Conservation (phyloP, 208 protist species). For the Crithidia expoeki region DNA sequence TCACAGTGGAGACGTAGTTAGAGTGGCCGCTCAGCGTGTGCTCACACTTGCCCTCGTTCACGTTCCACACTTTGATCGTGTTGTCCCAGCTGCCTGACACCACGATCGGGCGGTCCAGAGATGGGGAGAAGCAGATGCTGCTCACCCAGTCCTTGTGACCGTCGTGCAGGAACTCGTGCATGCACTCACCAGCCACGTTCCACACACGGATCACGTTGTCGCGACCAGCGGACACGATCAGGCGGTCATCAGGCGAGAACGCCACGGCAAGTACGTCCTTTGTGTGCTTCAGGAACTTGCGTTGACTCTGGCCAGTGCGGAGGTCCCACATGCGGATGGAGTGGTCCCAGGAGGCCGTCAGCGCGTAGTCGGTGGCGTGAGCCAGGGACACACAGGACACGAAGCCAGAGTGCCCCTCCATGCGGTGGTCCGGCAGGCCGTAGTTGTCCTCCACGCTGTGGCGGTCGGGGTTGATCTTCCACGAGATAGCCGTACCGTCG, state of each 20-base stretch:
- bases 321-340: constrained; percentile 99
- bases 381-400: constrained; percentile 98
- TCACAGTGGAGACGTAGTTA: constrained; percentile 98
- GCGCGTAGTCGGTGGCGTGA: constrained; percentile 95
- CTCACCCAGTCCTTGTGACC: constrained; percentile 99
- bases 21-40: constrained; percentile 97
- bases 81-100: constrained; percentile 99
- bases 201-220: constrained; percentile 98
- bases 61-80: constrained; percentile 98
- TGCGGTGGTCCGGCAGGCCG: constrained; percentile 69
- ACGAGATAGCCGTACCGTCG: constrained; percentile 98
- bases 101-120: constrained; percentile 91
- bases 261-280: constrained; percentile 99
- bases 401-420: constrained; percentile 95
- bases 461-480: constrained; percentile 91
- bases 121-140: constrained; percentile 98
- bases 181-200: constrained; percentile 99
- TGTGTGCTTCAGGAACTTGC: constrained; percentile 97
- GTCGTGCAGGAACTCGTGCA: constrained; percentile 95
- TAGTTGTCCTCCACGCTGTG: constrained; percentile 78
- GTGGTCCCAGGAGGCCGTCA: constrained; percentile 99
- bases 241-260: constrained; percentile 99
- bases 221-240: constrained; percentile 99
- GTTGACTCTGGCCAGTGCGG: constrained; percentile 90
- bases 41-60: constrained; percentile 92